phyloP scores from a whole-genome alignment of 1,284 basidiomycete genomes.

The Thelephora terrestris region DNA sequence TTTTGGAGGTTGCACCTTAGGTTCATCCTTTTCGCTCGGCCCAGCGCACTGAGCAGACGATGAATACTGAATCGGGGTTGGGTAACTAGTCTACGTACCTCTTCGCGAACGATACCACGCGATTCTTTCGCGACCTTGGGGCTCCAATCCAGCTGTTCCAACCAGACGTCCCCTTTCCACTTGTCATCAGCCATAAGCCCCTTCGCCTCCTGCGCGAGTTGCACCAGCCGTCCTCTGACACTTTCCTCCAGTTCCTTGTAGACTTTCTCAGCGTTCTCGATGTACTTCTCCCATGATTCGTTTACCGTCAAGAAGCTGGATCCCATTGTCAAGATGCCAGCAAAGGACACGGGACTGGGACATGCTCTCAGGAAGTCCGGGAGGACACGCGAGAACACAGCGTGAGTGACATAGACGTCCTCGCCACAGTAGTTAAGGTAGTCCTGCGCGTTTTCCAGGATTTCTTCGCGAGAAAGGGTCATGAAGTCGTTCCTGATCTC shows the following conservation, averaged over 20 bases:
- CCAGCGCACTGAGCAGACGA: neutral
- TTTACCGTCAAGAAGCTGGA: constrained; percentile 89
- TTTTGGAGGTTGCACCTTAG: constrained; percentile 32
- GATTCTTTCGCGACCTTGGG: constrained; percentile 76
- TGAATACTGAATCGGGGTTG: neutral
- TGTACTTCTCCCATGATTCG: constrained; percentile 79
- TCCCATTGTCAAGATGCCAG: constrained; percentile 88
- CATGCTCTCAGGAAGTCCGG: constrained; percentile 80
- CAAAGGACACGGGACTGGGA: constrained; percentile 89
- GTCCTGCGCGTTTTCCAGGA: constrained; percentile 58
- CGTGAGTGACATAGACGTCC: constrained; percentile 82
- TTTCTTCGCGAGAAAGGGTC: constrained; percentile 49
- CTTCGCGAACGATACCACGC: constrained; percentile 35
- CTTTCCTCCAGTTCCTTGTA: constrained; percentile 71
- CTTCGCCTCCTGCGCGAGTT: constrained; percentile 60
- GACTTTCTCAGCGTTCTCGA: constrained; percentile 67
- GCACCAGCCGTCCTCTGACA: constrained; percentile 58
- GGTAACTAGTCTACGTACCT: constrained; percentile 7
- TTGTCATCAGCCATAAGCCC: constrained; percentile 31
- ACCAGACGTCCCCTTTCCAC: constrained; percentile 80
- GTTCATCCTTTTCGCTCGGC: too few species aligned
- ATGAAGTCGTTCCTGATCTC: constrained; percentile 74
- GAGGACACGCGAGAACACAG: constrained; percentile 74
- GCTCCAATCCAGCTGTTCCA: constrained; percentile 91
- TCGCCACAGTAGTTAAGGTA: constrained; percentile 85